Conservation (phyloP, 441 rosid genomes). For the Adansonia rubrostipa region DNA sequence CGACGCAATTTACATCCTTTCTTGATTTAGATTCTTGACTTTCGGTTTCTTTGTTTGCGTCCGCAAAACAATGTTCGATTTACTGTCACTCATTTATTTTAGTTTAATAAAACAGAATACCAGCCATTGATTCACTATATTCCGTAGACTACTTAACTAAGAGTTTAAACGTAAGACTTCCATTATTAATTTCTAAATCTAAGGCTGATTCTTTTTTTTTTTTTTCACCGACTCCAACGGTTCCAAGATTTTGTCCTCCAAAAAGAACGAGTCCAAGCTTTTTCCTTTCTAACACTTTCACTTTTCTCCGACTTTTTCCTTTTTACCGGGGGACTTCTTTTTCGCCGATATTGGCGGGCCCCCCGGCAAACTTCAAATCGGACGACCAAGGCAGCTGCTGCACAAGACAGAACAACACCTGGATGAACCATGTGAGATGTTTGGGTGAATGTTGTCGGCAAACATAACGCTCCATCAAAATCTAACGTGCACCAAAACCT, state of each 20-base stretch:
- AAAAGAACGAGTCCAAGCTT: neutral
- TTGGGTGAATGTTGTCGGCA: slow-evolving; percentile 10
- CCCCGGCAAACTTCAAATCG: neutral
- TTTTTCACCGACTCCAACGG: no score
- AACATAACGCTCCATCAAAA: neutral
- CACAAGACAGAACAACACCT: neutral
- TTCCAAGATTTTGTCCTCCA: neutral
- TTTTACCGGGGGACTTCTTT: neutral
- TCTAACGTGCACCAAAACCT: neutral
- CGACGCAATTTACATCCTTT: neutral
- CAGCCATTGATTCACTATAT: no score
- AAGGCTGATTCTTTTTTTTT: no score
- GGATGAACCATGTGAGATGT: neutral
- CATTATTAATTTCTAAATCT: no score
- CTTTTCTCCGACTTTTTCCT: neutral
- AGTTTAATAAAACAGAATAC: no score
- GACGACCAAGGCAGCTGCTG: neutral
- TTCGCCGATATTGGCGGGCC: neutral
- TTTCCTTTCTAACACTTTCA: neutral
- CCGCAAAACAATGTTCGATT: neutral
- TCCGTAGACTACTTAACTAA: no score
- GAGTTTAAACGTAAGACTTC: neutral
- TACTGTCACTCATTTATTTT: neutral
- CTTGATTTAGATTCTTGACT: neutral
- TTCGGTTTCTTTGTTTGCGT: neutral